phyloP scores from a whole-genome alignment of 2,329 filamentous ascomycete species.

The Colletotrichum orbiculare region DNA sequence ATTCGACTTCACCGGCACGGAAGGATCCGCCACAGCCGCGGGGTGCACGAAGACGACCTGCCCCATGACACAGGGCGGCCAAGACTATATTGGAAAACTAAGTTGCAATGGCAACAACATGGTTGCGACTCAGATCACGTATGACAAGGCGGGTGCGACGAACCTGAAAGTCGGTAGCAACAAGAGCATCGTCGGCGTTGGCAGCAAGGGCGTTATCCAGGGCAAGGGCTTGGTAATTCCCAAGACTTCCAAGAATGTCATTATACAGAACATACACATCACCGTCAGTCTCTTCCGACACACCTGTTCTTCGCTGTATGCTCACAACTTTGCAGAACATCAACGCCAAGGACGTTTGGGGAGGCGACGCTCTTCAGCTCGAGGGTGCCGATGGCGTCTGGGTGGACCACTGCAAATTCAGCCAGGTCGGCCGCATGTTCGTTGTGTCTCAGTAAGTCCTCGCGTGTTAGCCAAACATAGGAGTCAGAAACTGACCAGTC shows the following conservation, averaged over 20 bases:
- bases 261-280: constrained; percentile 62
- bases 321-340: constrained; percentile 1
- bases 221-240: constrained; percentile 65
- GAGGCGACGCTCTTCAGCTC: constrained; percentile 48
- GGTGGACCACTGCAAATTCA: constrained; percentile 50
- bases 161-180: constrained; percentile 65
- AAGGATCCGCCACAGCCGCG: constrained; percentile 61
- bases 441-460: constrained; percentile 5
- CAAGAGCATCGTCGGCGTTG: constrained; percentile 67
- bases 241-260: constrained; percentile 59
- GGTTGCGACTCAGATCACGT: constrained; percentile 50
- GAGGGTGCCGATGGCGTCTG: constrained; percentile 46
- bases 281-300: background rate
- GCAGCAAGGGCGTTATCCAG: constrained; percentile 63
- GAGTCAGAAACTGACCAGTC: background rate
- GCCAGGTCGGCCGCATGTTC: constrained; percentile 14
- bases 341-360: constrained; percentile 49
- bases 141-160: constrained; percentile 62
- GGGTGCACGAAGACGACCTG: constrained; percentile 63
- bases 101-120: constrained; percentile 48
- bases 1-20: constrained; percentile 65
- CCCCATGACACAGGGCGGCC: constrained; percentile 62
- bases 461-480: background rate
- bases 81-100: constrained; percentile 43
- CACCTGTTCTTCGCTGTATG: background rate